Evolutionary conservation across 306 rosid species (phyloP), one percentile per base, ranked within the genome.

Genomic region (Alnus rubra): DNA sequence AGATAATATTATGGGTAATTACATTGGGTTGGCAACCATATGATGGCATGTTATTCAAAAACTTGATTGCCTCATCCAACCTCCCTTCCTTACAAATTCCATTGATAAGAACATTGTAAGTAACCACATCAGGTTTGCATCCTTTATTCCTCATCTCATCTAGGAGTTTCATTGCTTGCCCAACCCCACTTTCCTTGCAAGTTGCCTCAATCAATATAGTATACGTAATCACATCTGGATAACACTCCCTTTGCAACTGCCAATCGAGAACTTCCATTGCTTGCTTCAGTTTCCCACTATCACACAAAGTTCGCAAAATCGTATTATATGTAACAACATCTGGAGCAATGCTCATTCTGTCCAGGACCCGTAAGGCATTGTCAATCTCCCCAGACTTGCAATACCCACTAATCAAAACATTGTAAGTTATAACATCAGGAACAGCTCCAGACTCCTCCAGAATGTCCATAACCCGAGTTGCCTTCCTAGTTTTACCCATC

Each of bases 11-110:
- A 78, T 96, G 90, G 4, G 97, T 88, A 31, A 96, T 89, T 47
- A 89, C 97, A 86, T 93, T 84, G 4, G 99, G 97, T 39, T 88
- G 88, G 81, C 93, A 89, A 65, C 95, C 98, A 82, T 87, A 84
- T 1, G 88, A 82, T 5, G 88, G 58, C 94, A 93, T 89, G 78
- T 74, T 64, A 53, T 81, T 82, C 82, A 93, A 87, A 71, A 96
- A 89, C 74, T 84, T 63, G 63, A 96, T 91, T 5, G 99, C 99
- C 63, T 93, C 98, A 71, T 88, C 93, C 87, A 96, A 82, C 78
- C 94, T 76, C 54, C 96, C 97, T 85, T 93, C 97, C 89, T 87
- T 93, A 83, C 99, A 96, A 80, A 96, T 90, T 81, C 94, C 97
- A 71, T 93, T 89, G 76, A 91, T 90, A 49, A 96, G 98, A 82